phyloP scores from a whole-genome alignment of 345 rosid genomes.

The Syzygium oleosum region DNA sequence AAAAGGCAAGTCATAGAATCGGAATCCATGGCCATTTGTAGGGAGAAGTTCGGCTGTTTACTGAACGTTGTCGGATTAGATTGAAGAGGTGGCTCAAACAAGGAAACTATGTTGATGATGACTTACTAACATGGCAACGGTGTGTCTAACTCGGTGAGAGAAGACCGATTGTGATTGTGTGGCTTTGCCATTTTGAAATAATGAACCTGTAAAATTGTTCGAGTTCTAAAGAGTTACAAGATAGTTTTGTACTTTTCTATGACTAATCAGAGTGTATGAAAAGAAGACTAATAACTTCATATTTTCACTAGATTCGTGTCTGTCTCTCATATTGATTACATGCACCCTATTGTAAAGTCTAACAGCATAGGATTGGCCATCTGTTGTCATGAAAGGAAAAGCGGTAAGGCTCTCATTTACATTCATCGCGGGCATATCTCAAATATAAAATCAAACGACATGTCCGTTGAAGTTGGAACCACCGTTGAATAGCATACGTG shows the following conservation, averaged over 20 bases:
- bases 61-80: background rate
- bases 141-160: background rate
- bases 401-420: background rate
- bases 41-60: background rate
- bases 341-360: background rate
- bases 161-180: background rate
- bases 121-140: background rate
- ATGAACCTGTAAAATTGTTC: background rate
- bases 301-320: background rate
- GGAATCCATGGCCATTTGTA: background rate
- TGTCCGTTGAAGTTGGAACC: too few relatives aligned
- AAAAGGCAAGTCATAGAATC: too few relatives aligned
- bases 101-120: background rate
- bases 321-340: background rate
- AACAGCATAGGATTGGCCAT: background rate
- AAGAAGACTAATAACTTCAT: too few relatives aligned
- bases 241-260: background rate
- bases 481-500: too few relatives aligned
- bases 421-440: background rate
- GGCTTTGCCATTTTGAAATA: background rate
- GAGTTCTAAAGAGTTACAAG: background rate
- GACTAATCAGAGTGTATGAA: background rate
- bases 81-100: background rate
- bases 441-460: background rate
- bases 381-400: background rate